Base-by-base conservation (phyloP, 2,329 filamentous ascomycete species). In the Ascochyta pisi region DNA sequence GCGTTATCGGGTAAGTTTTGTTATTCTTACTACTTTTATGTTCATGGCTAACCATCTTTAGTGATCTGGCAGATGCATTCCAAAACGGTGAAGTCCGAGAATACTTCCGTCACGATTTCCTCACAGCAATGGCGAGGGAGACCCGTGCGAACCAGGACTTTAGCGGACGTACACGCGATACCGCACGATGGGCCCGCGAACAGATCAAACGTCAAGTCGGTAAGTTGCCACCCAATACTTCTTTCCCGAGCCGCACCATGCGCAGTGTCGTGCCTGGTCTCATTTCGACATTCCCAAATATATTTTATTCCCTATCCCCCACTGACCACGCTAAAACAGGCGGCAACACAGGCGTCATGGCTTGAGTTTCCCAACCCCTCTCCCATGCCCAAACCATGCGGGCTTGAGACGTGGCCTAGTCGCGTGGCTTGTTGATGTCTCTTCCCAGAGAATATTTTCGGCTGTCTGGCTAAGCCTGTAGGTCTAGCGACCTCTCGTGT, bases 161-260 rank as follows among this genome's bases (percentile, higher is more conserved):
- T 81, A 84, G 88, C 66, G 73, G 85, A 26, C 90, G 93, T 61
- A 99, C 95, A 3, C 89, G 95, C 64, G 92, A 97, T 64, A 98
- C 95, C 42, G 95, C 95, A 73, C 90, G 94, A 69, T 99, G 95
- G 95, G 93, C 95, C 61, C 89, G 94, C 58, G 95, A 98, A 79
- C 92, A 97, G 76, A 93, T 98, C 76, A 98, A 97, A 84, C 90
- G 92, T 69, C 95, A 99, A 78, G 79, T 88, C 48, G 76, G 76
- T 78, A 71, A 37, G 74, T 70, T 52, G 43, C 19, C 52, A 45
- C 16, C 15, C 38, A 22, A 24, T 29, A 37, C 9, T 31, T 42
- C 24, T 43, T 37, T 8, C 49, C 41, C 22, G 35, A 42, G 38
- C 35, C 37, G 41, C 29, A 35, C 41, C 37, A 50, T 39, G 22